Evolutionary conservation across 2,329 filamentous ascomycete genomes (phyloP), one percentile per base, ranked within the genome.

Genomic region (Phaeomoniella chlamydospora): DNA sequence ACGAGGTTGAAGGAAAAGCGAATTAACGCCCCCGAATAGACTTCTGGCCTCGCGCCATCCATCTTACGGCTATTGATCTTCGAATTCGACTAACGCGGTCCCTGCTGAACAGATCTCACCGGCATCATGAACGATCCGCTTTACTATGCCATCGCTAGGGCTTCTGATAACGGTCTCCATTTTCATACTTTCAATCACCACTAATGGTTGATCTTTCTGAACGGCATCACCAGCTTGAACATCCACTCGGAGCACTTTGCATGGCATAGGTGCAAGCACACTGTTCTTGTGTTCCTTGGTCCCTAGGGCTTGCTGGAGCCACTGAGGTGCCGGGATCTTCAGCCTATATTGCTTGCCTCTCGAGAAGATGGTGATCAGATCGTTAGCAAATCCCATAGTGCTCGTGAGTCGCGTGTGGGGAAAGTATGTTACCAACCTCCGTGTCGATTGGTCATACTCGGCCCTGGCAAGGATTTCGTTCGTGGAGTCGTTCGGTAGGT

Each of bases 191-290:
- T 87, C 81, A 49, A 87, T 86, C 63, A 96, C 86, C 10, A 96
- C 83, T 39, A 98, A 62, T 4, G 85, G 76, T 39, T 88, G 77
- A 32, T 88, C 87, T 62, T 88, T 92, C 53, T 77, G 76, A 12
- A 98, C 90, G 33, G 59, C 61, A 43, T 93, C 75, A 0, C 90
- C 90, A 47, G 85, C 85, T 17, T 69, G 61, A 0, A 94, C 85
- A 56, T 94, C 83, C 33, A 94, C 90, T 45, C 84, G 76, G 42
- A 98, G 62, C 16, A 98, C 80, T 62, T 96, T 96, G 61, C 90
- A 96, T 2, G 90, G 90, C 90, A 98, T 98, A 0, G 90, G 90
- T 15, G 90, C 85, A 15, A 83, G 68, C 2, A 96, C 85, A 36
- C 80, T 90, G 40, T 88, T 87, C 4, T 77, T 68, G 0, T 72